A percentile compares a stretch with the other conserved stretches of the same genome.
Evolutionary conservation across 1,284 basidiomycete genomes (phyloP).

Genomic region (Cryptococcus sp.): DNA sequence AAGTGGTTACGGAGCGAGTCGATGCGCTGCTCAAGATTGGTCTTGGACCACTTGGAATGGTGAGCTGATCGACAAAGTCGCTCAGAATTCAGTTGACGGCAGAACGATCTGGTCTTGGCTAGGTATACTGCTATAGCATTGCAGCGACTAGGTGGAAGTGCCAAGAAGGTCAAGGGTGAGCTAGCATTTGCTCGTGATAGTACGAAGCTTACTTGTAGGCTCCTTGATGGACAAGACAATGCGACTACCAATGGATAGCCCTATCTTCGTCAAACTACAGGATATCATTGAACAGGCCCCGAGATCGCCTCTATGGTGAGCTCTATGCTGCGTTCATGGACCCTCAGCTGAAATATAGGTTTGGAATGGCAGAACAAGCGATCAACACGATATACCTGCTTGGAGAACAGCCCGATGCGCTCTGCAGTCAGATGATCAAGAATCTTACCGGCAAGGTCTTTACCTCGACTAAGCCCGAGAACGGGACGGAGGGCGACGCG

Average conservation of each 20-base stretch:
- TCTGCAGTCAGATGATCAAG: slow-evolving; percentile 79
- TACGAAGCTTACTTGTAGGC: slow-evolving; percentile 49
- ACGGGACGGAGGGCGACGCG: slow-evolving; percentile 13
- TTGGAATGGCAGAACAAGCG: slow-evolving; percentile 90
- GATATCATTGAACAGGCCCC: slow-evolving; percentile 70
- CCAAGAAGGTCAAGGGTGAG: slow-evolving; percentile 91
- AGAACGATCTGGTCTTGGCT: slow-evolving; percentile 83
- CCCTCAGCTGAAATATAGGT: slow-evolving; percentile 48
- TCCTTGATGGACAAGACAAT: slow-evolving; percentile 82
- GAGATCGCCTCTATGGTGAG: slow-evolving; percentile 74
- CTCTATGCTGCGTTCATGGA: not conserved
- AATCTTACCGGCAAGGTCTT: slow-evolving; percentile 73
- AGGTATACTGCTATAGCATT: slow-evolving; percentile 91
- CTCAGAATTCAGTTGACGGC: slow-evolving; percentile 3
- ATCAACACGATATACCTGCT: slow-evolving; percentile 94
- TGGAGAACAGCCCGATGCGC: slow-evolving; percentile 83
- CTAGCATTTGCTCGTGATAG: too few relatives aligned
- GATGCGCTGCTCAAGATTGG: slow-evolving; percentile 83
- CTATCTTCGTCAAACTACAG: slow-evolving; percentile 77
- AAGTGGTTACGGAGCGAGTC: slow-evolving; percentile 79
- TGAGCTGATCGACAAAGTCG: slow-evolving; percentile 41
- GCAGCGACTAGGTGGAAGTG: slow-evolving; percentile 85
- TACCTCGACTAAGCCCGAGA: slow-evolving; percentile 12
- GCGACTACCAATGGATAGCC: slow-evolving; percentile 80
- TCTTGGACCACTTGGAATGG: slow-evolving; percentile 78